Base-by-base conservation (phyloP, 306 rosid genomes). In the Corylus heterophylla region DNA sequence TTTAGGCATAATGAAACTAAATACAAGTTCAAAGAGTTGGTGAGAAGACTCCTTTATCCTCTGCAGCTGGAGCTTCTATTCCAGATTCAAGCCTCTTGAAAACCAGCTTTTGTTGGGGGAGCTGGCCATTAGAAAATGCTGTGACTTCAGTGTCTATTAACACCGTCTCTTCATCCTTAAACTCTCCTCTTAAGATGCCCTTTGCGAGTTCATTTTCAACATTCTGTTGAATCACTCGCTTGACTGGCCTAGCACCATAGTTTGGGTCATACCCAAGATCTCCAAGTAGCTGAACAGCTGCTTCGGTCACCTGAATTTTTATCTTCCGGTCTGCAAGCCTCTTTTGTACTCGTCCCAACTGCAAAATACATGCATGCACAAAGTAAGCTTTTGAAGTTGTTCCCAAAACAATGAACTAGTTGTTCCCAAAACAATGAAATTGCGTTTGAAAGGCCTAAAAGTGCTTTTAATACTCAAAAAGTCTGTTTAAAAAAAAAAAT, bases 211-310 rank as follows among this genome's bases (percentile, higher is more conserved):
- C 97, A 50, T 95, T 95, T 80, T 95, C 99, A 4, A 95, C 91
- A 29, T 91, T 79, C 80, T 95, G 98, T 50, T 93, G 99, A 74
- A 95, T 95, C 82, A 95, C 99, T 78, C 98, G 86, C 91, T 95
- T 95, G 54, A 95, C 99, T 4, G 99, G 98, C 82, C 99, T 91
- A 35, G 99, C 99, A 17, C 98, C 99, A 6, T 93, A 95, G 87
- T 87, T 95, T 1, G 99, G 98, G 68, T 95, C 98, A 35, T 95
- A 95, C 10, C 99, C 99, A 3, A 95, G 94, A 80, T 82, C 90
- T 61, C 94, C 98, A 50, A 95, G 99, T 78, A 93, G 98, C 82
- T 91, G 86, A 76, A 91, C 59, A 3, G 98, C 97, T 64, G 96
- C 93, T 14, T 95, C 97, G 2, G 91, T 91, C 79, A 95, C 93